phyloP scores from a whole-genome alignment of 805 yeast species.

The Lipomyces chichibuensis region DNA sequence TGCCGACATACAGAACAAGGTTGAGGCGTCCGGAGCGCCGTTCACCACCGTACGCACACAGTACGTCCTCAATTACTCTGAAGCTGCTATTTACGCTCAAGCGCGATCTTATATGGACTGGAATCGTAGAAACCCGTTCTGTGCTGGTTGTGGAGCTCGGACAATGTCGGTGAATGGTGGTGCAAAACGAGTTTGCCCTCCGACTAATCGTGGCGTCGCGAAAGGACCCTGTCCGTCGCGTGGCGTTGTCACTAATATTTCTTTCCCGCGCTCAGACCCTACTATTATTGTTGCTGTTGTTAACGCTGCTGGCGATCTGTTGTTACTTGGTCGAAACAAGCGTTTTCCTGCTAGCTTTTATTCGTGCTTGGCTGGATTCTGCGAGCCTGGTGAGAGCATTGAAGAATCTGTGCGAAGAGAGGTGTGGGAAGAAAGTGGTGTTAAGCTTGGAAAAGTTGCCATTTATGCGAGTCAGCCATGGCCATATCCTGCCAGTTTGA shows the following conservation, averaged over 20 bases:
- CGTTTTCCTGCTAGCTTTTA: slow-evolving; percentile 59
- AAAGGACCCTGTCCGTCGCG: slow-evolving; percentile 45
- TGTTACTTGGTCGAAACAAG: slow-evolving; percentile 71
- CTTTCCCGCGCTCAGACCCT: slow-evolving; percentile 92
- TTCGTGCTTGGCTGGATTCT: slow-evolving; percentile 90
- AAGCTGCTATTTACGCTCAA: slow-evolving; percentile 75
- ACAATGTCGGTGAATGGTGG: slow-evolving; percentile 49
- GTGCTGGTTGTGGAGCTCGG: slow-evolving; percentile 80
- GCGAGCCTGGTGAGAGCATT: slow-evolving; percentile 92
- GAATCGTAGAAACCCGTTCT: slow-evolving; percentile 56
- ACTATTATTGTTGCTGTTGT: slow-evolving; percentile 82
- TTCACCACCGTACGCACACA: slow-evolving; percentile 20
- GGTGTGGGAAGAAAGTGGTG: slow-evolving; percentile 95
- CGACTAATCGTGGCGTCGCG: slow-evolving; percentile 39
- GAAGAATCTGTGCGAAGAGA: slow-evolving; percentile 88
- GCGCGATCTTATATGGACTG: slow-evolving; percentile 86
- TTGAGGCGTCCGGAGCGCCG: slow-evolving; percentile 21
- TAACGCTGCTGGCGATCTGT: slow-evolving; percentile 59
- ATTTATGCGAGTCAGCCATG: slow-evolving; percentile 86
- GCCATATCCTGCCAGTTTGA: slow-evolving; percentile 94
- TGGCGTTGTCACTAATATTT: slow-evolving; percentile 65
- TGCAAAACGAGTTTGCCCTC: slow-evolving; percentile 48
- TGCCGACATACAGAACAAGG: slow-evolving; percentile 16
- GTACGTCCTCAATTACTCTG: slow-evolving; percentile 40
- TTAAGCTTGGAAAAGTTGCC: slow-evolving; percentile 58